These are phyloP conservation scores for Parathielavia appendiculata DNA, from an alignment of 495 filamentous ascomycete genomes.

Conservation along the genomic window DNA sequence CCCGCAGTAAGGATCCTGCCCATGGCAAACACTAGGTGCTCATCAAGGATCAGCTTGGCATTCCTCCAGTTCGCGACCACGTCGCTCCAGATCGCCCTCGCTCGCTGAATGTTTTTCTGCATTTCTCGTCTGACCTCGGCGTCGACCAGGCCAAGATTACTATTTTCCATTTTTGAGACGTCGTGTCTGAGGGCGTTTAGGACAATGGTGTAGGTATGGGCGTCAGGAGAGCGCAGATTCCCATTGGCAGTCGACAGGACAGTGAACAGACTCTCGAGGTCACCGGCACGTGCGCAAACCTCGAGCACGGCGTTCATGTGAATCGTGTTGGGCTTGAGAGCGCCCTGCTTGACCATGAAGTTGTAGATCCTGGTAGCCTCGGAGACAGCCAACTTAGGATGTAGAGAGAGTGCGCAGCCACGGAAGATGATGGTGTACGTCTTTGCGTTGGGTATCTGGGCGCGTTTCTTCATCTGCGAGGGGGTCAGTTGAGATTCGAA, in stretches of 20 bases:
- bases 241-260: slow-evolving; percentile 62
- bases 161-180: slow-evolving; percentile 20
- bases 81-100: slow-evolving; percentile 73
- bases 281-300: slow-evolving; percentile 62
- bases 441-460: slow-evolving; percentile 61
- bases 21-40: slow-evolving; percentile 69
- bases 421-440: slow-evolving; percentile 82
- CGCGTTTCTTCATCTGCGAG: slow-evolving; percentile 87
- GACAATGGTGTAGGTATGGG: slow-evolving; percentile 72
- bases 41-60: slow-evolving; percentile 64
- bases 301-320: slow-evolving; percentile 84
- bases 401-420: slow-evolving; percentile 56
- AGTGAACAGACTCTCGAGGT: slow-evolving; percentile 71
- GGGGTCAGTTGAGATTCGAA: background rate
- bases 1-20: slow-evolving; percentile 62
- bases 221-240: slow-evolving; percentile 57
- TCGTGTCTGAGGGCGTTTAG: slow-evolving; percentile 59
- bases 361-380: slow-evolving; percentile 67
- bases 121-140: slow-evolving; percentile 30
- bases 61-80: slow-evolving; percentile 64
- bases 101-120: slow-evolving; percentile 47
- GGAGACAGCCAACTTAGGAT: slow-evolving; percentile 48
- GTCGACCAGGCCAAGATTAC: slow-evolving; percentile 6
- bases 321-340: slow-evolving; percentile 61
- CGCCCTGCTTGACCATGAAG: slow-evolving; percentile 56